Conservation (phyloP, 1,139 yeast genomes). For the Hyphopichia wangnamkhiaoensis region DNA sequence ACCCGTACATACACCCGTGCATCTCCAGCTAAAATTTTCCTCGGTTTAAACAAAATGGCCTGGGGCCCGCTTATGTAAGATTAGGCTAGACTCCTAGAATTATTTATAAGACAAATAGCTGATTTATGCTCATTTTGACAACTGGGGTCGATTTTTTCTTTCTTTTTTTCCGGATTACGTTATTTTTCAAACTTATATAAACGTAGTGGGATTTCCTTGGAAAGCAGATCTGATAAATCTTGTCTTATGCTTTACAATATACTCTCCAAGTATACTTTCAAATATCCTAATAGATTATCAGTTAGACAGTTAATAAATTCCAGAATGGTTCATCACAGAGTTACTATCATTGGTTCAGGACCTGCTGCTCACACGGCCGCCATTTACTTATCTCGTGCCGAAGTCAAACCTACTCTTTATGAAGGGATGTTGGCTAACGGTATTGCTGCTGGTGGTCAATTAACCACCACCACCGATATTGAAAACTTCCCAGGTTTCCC, state of each 20-base stretch:
- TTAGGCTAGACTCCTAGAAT: neutral
- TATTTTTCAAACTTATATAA: too few relatives aligned
- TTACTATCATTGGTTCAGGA: slow-evolving; percentile 94
- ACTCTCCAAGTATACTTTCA: neutral
- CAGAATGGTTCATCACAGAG: slow-evolving; percentile 83
- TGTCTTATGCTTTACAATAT: neutral
- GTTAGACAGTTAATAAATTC: neutral
- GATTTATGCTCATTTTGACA: too few relatives aligned
- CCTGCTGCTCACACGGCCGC: slow-evolving; percentile 99
- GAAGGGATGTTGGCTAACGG: slow-evolving; percentile 98
- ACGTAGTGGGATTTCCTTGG: too few relatives aligned
- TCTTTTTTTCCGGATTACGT: neutral
- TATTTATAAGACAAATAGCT: slow-evolving; percentile 1
- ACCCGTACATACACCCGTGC: neutral
- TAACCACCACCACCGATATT: slow-evolving; percentile 95
- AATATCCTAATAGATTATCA: neutral
- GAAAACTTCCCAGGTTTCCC: slow-evolving; percentile 99
- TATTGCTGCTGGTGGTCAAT: slow-evolving; percentile 97
- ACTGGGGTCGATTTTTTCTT: neutral
- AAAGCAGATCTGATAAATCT: too few relatives aligned
- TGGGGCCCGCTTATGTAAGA: too few relatives aligned
- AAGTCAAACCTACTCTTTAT: slow-evolving; percentile 86
- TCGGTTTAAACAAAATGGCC: neutral
- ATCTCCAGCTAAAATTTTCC: neutral
- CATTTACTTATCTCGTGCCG: slow-evolving; percentile 93